A percentile compares a stretch with the other conserved stretches of the same genome.
Conservation (phyloP, 2,329 filamentous ascomycete species). For the Pyrenophora teres region DNA sequence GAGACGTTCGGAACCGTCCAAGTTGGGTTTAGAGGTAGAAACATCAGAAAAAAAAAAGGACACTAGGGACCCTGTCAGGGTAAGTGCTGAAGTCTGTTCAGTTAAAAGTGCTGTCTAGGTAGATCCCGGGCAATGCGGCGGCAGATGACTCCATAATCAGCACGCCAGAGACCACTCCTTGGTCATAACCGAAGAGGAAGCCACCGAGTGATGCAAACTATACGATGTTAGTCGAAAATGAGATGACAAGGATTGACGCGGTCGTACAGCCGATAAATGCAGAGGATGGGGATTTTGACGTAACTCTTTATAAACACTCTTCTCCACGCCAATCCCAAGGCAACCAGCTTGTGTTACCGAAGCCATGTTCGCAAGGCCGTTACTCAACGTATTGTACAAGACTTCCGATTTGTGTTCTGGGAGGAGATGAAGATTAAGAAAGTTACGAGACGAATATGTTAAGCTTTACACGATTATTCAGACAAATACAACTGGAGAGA, state of each 20-base stretch:
- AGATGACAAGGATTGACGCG: fast-evolving
- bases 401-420: too few relatives aligned
- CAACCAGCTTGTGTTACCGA: constrained; percentile 1
- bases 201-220: constrained; percentile 29
- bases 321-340: constrained; percentile 12
- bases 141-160: constrained; percentile 30
- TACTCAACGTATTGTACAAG: background rate
- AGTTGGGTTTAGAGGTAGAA: too few relatives aligned
- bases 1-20: too few relatives aligned
- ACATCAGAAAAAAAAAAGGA: too few relatives aligned
- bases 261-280: constrained; percentile 21
- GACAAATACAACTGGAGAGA: background rate
- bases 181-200: constrained; percentile 30
- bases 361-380: background rate
- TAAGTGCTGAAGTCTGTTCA: too few relatives aligned
- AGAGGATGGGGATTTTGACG: constrained; percentile 29
- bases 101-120: constrained; percentile 26
- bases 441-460: too few relatives aligned
- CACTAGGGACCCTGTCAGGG: too few relatives aligned
- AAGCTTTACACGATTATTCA: too few relatives aligned
- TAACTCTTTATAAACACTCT: constrained; percentile 26
- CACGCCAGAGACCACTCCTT: constrained; percentile 26
- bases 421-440: too few relatives aligned
- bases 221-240: background rate
- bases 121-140: constrained; percentile 25